These are phyloP conservation scores for Glonium stellatum DNA, from an alignment of 495 filamentous ascomycete species.

Conservation along the genomic window DNA sequence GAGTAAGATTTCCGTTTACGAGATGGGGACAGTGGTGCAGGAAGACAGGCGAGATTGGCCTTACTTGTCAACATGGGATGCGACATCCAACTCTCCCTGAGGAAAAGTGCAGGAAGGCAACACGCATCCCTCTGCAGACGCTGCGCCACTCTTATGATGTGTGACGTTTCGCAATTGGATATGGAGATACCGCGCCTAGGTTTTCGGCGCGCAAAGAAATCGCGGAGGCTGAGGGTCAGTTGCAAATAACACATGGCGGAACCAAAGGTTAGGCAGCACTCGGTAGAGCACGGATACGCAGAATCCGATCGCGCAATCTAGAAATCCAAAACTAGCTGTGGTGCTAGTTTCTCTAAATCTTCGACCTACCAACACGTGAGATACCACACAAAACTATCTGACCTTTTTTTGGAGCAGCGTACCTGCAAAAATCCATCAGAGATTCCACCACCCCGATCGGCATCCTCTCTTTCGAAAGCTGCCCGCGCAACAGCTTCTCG, in stretches of 20 bases:
- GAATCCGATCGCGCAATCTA: conserved; percentile 27
- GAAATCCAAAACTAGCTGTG: conserved; percentile 86
- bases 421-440: conserved; percentile 69
- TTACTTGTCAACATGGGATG: no score
- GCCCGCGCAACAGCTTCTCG: conserved; percentile 83
- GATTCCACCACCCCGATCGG: conserved; percentile 29
- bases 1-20: no score
- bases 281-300: no score
- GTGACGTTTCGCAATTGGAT: no score
- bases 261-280: no score
- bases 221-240: no score
- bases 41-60: no score
- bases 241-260: no score
- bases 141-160: no score
- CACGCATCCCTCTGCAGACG: neutral
- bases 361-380: conserved; percentile 47
- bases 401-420: conserved; percentile 28
- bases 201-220: no score
- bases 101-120: neutral
- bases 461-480: conserved; percentile 57
- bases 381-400: neutral
- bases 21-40: no score
- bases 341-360: conserved; percentile 84
- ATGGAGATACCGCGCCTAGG: no score
- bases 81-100: neutral